Conservation (phyloP, 2,329 filamentous ascomycete genomes). For the Clarireedia hainanense region DNA sequence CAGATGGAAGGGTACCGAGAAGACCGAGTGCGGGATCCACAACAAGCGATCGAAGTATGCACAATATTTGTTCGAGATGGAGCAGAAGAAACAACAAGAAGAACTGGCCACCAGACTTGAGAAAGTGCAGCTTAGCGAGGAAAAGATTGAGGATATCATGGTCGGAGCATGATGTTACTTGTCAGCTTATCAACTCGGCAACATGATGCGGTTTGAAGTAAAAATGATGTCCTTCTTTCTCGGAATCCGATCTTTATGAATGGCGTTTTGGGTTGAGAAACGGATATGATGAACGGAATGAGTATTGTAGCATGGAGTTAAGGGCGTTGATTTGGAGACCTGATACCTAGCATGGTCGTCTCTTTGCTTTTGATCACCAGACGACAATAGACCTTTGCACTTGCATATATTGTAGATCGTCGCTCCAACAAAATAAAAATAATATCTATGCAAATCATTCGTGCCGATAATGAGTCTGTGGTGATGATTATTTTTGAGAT, state of each 20-base stretch:
- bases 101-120: slow-evolving; percentile 21
- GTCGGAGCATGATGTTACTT: slow-evolving; percentile 3
- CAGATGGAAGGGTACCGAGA: slow-evolving; percentile 90
- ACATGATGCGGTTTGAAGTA: neutral
- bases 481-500: neutral
- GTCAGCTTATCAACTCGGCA: neutral
- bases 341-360: slow-evolving; percentile 1
- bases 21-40: slow-evolving; percentile 98
- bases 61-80: slow-evolving; percentile 46
- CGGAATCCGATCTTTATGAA: neutral
- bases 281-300: neutral
- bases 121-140: slow-evolving; percentile 17
- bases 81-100: slow-evolving; percentile 28
- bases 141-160: slow-evolving; percentile 11
- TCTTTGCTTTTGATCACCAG: neutral
- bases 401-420: neutral
- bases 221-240: neutral
- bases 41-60: slow-evolving; percentile 94
- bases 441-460: neutral
- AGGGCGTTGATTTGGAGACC: slow-evolving; percentile 2
- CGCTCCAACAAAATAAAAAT: neutral
- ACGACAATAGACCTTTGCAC: neutral
- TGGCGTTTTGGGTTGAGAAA: neutral
- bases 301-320: slow-evolving; percentile 7
- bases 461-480: neutral